Evolutionary conservation across 2,329 filamentous ascomycete genomes (phyloP).

Genomic region (Claviceps paspali): DNA sequence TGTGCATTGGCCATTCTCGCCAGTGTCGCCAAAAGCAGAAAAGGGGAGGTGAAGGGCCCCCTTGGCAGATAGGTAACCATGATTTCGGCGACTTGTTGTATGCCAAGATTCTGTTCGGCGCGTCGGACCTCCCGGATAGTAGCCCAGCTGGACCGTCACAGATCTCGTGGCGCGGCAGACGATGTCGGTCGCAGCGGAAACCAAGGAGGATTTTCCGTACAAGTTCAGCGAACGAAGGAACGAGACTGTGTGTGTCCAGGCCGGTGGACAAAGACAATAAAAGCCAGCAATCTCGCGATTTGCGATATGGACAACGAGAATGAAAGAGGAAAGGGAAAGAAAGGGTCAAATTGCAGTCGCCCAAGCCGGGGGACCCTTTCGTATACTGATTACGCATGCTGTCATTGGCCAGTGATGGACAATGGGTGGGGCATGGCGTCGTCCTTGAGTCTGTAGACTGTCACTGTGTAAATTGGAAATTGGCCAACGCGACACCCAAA

Average conservation of each 20-base stretch:
- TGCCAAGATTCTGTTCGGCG: constrained; percentile 5
- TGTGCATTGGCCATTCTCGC: constrained; percentile 21
- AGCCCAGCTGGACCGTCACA: background rate
- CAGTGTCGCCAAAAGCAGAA: constrained; percentile 13
- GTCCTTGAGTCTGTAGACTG: too few species aligned
- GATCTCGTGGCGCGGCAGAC: background rate
- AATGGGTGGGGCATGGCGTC: background rate
- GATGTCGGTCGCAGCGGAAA: background rate
- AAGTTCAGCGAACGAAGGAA: background rate
- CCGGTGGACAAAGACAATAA: constrained; percentile 10
- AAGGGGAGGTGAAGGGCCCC: constrained; percentile 8
- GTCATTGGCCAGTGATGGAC: background rate
- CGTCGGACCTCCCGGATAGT: background rate
- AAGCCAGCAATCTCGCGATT: background rate
- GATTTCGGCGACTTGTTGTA: constrained; percentile 1
- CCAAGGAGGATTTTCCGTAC: background rate
- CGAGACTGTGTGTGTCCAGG: background rate
- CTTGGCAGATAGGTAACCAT: constrained; percentile 10
- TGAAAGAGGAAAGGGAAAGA: background rate
- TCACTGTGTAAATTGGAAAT: background rate
- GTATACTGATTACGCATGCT: background rate
- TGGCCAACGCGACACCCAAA: background rate
- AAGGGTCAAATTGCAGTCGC: background rate
- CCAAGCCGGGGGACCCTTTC: too few species aligned
- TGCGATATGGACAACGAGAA: too few species aligned